Percentiles rank a stretch among this genome's conserved stretches.
Evolutionary conservation across 2,329 filamentous ascomycete species (phyloP).

Genomic region (Cyphellophora attinorum): DNA sequence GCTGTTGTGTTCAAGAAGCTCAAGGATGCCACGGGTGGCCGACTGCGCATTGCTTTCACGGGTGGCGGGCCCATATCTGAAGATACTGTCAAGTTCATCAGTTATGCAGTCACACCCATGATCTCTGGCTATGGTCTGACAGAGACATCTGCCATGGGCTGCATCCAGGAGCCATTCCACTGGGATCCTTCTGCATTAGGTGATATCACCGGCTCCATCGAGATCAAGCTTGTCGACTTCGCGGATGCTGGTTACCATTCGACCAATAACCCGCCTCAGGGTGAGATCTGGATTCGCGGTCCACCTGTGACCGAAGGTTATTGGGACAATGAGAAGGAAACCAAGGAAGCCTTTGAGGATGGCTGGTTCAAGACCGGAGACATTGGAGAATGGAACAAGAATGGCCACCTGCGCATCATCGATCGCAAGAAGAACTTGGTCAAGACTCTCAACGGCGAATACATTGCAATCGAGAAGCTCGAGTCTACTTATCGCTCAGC

Average conservation of each 20-base stretch:
- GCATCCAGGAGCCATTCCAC: constrained; percentile 60
- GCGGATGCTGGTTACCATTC: constrained; percentile 78
- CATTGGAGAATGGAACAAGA: constrained; percentile 76
- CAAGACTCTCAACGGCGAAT: constrained; percentile 91
- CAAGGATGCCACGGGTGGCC: constrained; percentile 79
- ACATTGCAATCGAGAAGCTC: constrained; percentile 92
- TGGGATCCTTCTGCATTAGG: constrained; percentile 73
- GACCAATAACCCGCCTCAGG: constrained; percentile 68
- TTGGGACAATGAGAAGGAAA: constrained; percentile 79
- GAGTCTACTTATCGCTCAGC: constrained; percentile 81
- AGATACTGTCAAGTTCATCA: constrained; percentile 83
- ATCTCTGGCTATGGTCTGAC: constrained; percentile 89
- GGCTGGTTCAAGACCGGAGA: constrained; percentile 98
- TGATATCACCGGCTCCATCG: constrained; percentile 64
- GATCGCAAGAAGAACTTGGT: constrained; percentile 98
- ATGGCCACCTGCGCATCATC: constrained; percentile 77
- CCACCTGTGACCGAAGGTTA: constrained; percentile 66
- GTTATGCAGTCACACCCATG: constrained; percentile 88
- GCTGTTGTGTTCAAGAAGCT: constrained; percentile 84
- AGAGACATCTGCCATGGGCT: constrained; percentile 66
- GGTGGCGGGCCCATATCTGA: constrained; percentile 84
- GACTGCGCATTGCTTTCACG: constrained; percentile 83
- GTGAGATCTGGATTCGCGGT: constrained; percentile 85
- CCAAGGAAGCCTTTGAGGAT: constrained; percentile 68
- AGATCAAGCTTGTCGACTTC: constrained; percentile 87